phyloP scores from a whole-genome alignment of 208 protist genomes.

The Borovskyia barvae region DNA sequence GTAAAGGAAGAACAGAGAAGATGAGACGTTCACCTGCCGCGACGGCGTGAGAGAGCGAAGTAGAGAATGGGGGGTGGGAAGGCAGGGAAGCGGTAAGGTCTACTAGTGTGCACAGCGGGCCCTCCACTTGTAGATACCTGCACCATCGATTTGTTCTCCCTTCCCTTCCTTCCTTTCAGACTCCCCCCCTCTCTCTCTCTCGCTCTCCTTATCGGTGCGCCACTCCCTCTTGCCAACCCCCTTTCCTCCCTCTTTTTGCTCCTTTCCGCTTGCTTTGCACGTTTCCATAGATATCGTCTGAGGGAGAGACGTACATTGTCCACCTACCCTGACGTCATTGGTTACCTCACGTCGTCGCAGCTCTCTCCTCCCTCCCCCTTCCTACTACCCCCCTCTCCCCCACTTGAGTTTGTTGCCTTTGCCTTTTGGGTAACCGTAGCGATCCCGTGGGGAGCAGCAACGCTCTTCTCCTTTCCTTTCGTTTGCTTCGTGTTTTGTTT shows the following conservation, averaged over 20 bases:
- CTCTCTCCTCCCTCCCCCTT: not conserved
- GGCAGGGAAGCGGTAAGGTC: too few species aligned
- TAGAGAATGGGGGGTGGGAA: too few species aligned
- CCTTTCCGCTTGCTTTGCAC: not conserved
- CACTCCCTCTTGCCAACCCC: not conserved
- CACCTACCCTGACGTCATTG: too few species aligned
- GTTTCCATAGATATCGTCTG: not conserved
- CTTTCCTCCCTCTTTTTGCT: not conserved
- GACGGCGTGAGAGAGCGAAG: too few species aligned
- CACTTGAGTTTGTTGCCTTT: too few species aligned
- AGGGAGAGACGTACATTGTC: too few species aligned
- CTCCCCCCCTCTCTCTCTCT: not conserved
- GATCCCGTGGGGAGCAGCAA: too few species aligned
- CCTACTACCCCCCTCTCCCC: not conserved
- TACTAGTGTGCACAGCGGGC: too few species aligned
- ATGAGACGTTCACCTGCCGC: too few species aligned
- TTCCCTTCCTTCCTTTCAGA: not conserved
- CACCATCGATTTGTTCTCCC: slow-evolving; percentile 1
- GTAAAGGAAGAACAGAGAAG: too few species aligned
- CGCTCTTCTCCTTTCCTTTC: not conserved
- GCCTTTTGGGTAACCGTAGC: too few species aligned
- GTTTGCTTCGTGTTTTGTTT: not conserved
- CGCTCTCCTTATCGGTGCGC: not conserved
- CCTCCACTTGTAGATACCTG: not conserved
- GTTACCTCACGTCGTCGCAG: too few species aligned